Evolutionary conservation across 768 basidiomycete genomes (phyloP).

Genomic region (Lactarius vividus): DNA sequence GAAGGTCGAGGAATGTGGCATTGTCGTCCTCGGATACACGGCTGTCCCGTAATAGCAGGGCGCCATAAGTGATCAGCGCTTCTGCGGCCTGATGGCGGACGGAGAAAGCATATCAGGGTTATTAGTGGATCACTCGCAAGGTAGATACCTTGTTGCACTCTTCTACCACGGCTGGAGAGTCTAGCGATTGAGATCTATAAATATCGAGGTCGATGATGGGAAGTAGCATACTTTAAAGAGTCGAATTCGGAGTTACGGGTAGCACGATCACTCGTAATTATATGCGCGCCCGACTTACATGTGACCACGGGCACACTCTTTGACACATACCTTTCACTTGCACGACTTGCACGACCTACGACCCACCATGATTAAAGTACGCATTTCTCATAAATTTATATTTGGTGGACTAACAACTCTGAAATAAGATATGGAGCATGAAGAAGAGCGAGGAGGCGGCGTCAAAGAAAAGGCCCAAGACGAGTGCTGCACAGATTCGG

Average conservation of each 20-base stretch:
- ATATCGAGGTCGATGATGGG: constrained; percentile 79
- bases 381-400: background rate
- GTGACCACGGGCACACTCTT: constrained; percentile 1
- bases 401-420: constrained; percentile 18
- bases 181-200: constrained; percentile 48
- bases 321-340: background rate
- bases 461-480: constrained; percentile 97
- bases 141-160: constrained; percentile 63
- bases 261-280: background rate
- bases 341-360: constrained; percentile 16
- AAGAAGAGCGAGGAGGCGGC: constrained; percentile 99
- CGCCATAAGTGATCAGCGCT: constrained; percentile 81
- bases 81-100: constrained; percentile 60
- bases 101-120: background rate
- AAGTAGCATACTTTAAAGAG: constrained; percentile 37
- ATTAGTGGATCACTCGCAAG: background rate
- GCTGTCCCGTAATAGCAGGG: constrained; percentile 81
- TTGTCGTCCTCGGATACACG: constrained; percentile 85
- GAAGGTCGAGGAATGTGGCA: constrained; percentile 74
- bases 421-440: constrained; percentile 91
- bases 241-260: background rate
- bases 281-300: background rate
- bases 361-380: constrained; percentile 46
- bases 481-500: constrained; percentile 94
- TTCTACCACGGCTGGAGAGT: constrained; percentile 47